phyloP scores from a whole-genome alignment of 2,329 filamentous ascomycete genomes.

The Parafenestella ontariensis region DNA sequence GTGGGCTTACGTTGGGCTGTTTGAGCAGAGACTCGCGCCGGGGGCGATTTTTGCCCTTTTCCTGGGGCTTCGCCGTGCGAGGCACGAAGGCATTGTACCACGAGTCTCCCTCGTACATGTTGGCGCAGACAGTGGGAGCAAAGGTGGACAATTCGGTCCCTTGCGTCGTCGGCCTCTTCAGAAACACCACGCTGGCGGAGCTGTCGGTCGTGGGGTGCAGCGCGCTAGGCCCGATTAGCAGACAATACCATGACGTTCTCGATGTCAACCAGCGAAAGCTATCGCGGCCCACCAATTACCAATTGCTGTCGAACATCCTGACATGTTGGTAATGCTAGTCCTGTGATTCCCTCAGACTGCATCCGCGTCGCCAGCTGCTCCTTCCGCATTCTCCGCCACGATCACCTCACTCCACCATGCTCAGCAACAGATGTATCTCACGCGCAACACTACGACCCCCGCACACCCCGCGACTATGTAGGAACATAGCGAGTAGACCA shows the following conservation, averaged over 20 bases:
- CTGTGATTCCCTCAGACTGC: conserved; percentile 15
- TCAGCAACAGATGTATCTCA: conserved; percentile 38
- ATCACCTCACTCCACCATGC: conserved; percentile 33
- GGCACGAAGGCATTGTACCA: conserved; percentile 80
- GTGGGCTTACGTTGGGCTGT: conserved; percentile 57
- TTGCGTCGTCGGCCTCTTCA: conserved; percentile 5
- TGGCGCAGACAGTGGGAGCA: background rate
- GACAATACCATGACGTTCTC: conserved; percentile 26
- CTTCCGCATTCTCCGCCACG: conserved; percentile 2
- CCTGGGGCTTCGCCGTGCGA: conserved; percentile 57
- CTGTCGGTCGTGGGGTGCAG: conserved; percentile 1
- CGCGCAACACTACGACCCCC: conserved; percentile 37
- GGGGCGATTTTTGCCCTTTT: conserved; percentile 60
- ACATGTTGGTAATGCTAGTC: conserved; percentile 17
- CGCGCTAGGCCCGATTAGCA: conserved; percentile 2
- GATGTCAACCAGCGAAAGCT: conserved; percentile 1
- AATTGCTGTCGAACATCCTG: conserved; percentile 8
- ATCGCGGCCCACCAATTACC: conserved; percentile 17
- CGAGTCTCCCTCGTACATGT: conserved; percentile 78
- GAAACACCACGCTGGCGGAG: background rate
- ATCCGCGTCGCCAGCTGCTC: conserved; percentile 1
- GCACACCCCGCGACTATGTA: conserved; percentile 33
- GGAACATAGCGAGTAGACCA: conserved; percentile 30
- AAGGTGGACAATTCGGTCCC: background rate
- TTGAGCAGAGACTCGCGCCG: conserved; percentile 73